Evolutionary conservation across 1,284 basidiomycete species (phyloP).

Genomic region (Stygiomarasmius scandens): DNA sequence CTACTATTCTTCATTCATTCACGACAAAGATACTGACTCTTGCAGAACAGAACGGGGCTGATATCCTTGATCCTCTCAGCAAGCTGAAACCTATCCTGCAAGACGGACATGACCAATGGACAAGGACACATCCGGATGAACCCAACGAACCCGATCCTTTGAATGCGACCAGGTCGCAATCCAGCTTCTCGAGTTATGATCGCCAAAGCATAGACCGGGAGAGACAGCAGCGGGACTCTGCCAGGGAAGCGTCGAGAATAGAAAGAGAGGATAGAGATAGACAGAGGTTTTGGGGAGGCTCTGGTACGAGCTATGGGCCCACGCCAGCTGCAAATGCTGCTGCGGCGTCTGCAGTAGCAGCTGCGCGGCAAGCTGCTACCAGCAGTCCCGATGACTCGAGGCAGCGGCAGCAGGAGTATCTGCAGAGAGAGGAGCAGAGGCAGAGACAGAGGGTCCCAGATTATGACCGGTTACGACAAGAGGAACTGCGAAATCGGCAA

Average conservation of each 20-base stretch:
- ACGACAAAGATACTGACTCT: background rate
- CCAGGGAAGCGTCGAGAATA: conserved; percentile 14
- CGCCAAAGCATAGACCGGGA: background rate
- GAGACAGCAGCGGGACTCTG: conserved; percentile 25
- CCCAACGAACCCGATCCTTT: conserved; percentile 8
- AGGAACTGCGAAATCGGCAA: conserved; percentile 36
- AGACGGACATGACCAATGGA: conserved; percentile 55
- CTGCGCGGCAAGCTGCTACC: conserved; percentile 25
- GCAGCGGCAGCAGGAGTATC: conserved; percentile 24
- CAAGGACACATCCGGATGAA: conserved; percentile 31
- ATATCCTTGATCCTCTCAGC: conserved; percentile 57
- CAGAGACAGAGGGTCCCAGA: conserved; percentile 28
- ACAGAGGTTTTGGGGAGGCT: background rate
- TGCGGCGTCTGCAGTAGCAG: conserved; percentile 19
- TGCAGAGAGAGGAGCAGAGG: conserved; percentile 34
- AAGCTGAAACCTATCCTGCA: conserved; percentile 51
- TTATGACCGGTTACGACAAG: conserved; percentile 23
- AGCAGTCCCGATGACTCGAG: conserved; percentile 6
- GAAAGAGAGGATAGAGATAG: background rate
- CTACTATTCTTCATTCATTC: background rate
- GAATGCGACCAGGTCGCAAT: background rate
- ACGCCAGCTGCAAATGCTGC: background rate
- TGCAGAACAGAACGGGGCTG: conserved; percentile 62
- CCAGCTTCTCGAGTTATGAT: background rate
- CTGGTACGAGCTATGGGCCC: background rate